Base-by-base conservation (phyloP, 768 basidiomycete species). In the Boletellus emodensis region DNA sequence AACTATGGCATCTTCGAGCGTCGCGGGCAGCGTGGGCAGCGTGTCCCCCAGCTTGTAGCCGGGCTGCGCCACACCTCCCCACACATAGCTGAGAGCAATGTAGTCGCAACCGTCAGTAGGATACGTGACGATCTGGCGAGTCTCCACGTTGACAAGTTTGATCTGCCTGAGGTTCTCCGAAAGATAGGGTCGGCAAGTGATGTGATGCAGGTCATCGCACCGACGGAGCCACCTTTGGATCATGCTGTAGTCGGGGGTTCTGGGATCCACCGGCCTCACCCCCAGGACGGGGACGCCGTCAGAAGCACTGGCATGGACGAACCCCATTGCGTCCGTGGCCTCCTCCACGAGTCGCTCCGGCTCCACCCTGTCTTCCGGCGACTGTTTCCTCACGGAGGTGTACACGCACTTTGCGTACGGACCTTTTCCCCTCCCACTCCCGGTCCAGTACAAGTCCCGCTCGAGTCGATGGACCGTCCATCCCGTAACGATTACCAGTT, bases 51-150 rank as follows among this genome's bases (percentile, higher is more conserved):
- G 50, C 22, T 46, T 51, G 47, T 34, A 53, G 26, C 42, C 44
- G 2, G 35, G 43, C 20, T 61, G 53, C 1, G 36, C 26, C 2
- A 47, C 49, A 6, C 39, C 41, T 17, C 61, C 55, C 61, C 54
- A 59, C 9, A 62, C 54, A 12, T 61, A 59, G 13, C 57, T 62
- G 26, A 50, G 49, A 1, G 61, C 43, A 26, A 55, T 13, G 17
- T 48, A 62, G 5, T 52, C 48, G 37, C 57, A 51, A 18, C 48
- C 32, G 3, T 32, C 30, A 1, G 18, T 13, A 1, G 46, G 58
- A 48, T 56, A 52, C 18, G 24, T 9, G 38, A 54, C 41, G 18
- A 53, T 47, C 24, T 49, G 34, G 28, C 52, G 52, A 6, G 54
- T 40, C 10, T 45, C 52, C 2, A 50, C 45, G 13, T 61, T 24